phyloP scores from a whole-genome alignment of 1,284 basidiomycete species.

The Malassezia caprae region DNA sequence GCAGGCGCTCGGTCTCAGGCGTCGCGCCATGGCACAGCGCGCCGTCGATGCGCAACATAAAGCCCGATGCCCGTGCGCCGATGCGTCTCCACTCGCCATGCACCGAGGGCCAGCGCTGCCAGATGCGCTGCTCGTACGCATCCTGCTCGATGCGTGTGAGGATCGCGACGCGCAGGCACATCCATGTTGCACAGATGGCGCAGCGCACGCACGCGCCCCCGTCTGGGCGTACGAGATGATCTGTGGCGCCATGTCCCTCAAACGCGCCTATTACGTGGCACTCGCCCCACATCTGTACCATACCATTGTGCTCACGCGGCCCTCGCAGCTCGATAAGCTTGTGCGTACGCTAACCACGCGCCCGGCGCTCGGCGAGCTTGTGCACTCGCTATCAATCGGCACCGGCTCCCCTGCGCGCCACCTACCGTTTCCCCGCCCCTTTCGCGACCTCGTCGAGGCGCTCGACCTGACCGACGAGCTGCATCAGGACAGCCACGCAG shows the following conservation, averaged over 20 bases:
- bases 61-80: neutral
- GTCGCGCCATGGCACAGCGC: neutral
- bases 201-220: neutral
- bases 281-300: slow-evolving; percentile 14
- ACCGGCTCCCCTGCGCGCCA: neutral
- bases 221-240: neutral
- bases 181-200: neutral
- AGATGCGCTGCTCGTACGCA: neutral
- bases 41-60: neutral
- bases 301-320: neutral
- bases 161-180: neutral
- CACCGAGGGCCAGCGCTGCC: neutral
- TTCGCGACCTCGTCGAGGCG: neutral
- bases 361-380: slow-evolving; percentile 2
- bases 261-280: slow-evolving; percentile 17
- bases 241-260: slow-evolving; percentile 8
- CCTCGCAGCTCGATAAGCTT: slow-evolving; percentile 6
- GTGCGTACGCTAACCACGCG: neutral
- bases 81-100: neutral
- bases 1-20: neutral
- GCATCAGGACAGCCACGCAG: neutral
- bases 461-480: neutral
- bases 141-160: slow-evolving; percentile 6
- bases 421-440: neutral
- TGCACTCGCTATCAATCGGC: slow-evolving; percentile 4